A percentile compares a stretch with the other conserved stretches of the same genome.
phyloP scores from a whole-genome alignment of 768 basidiomycete species.

The Mycena indigotica region DNA sequence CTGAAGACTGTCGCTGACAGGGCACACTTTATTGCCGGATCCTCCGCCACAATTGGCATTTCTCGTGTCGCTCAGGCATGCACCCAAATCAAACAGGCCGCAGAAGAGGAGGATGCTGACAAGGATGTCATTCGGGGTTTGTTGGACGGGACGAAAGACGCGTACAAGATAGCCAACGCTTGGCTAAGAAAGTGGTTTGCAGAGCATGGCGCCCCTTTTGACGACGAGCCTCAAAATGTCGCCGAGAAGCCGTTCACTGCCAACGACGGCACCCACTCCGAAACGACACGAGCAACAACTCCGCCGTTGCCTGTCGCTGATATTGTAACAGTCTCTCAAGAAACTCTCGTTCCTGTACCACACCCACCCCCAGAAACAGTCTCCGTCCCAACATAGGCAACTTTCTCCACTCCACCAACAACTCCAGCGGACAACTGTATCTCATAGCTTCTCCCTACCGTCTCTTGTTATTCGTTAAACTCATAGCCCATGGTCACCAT shows the following conservation, averaged over 20 bases:
- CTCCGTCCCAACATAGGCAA: background rate
- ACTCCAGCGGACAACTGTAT: too few species aligned
- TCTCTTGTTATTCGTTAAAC: too few species aligned
- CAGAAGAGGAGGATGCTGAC: conserved; percentile 50
- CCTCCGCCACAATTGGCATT: conserved; percentile 72
- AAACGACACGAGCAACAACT: too few species aligned
- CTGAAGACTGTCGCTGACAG: conserved; percentile 54
- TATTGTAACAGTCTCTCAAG: background rate
- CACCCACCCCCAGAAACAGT: background rate
- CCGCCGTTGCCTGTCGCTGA: too few species aligned
- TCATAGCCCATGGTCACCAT: too few species aligned
- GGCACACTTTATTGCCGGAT: conserved; percentile 81
- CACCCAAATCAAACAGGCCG: conserved; percentile 69
- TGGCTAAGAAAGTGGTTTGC: conserved; percentile 42
- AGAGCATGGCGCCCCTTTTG: conserved; percentile 5
- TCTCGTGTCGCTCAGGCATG: conserved; percentile 63
- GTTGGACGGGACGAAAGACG: conserved; percentile 47
- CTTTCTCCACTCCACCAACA: too few species aligned
- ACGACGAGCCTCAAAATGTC: too few species aligned
- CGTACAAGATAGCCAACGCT: conserved; percentile 53
- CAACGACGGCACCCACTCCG: too few species aligned
- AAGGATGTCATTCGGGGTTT: conserved; percentile 51
- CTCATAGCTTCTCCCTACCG: too few species aligned
- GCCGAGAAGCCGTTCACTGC: too few species aligned
- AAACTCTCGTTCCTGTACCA: background rate